Evolutionary conservation across 305 asterid genomes (phyloP).

Genomic region (Rubia balearica): DNA sequence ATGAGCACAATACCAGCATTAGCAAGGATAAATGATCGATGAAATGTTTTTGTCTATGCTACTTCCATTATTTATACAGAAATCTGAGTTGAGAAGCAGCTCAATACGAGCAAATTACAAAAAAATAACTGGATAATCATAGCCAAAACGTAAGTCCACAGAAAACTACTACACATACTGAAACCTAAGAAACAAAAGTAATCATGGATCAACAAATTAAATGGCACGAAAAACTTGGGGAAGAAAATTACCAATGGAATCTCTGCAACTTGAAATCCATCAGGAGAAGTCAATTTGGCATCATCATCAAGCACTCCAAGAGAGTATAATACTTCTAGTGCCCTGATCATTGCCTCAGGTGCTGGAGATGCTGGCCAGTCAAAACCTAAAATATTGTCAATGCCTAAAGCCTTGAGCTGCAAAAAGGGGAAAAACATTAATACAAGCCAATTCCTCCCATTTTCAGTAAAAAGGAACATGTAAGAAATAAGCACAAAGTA

Average conservation of each 20-base stretch:
- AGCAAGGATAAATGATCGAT: neutral
- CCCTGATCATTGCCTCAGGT: constrained; percentile 90
- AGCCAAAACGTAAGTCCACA: constrained; percentile 3
- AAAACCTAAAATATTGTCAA: constrained; percentile 90
- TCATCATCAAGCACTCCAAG: constrained; percentile 89
- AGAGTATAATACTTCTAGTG: constrained; percentile 89
- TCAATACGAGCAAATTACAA: neutral
- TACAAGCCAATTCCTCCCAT: constrained; percentile 2
- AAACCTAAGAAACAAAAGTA: neutral
- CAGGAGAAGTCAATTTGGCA: constrained; percentile 87
- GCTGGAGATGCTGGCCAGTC: constrained; percentile 98
- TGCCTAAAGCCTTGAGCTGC: constrained; percentile 88
- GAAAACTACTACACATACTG: neutral
- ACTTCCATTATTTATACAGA: neutral
- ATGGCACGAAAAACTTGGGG: constrained; percentile 13
- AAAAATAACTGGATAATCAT: neutral
- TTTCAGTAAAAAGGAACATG: neutral
- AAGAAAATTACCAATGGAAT: constrained; percentile 66
- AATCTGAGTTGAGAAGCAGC: neutral
- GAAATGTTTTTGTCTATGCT: neutral
- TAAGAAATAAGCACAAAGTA: neutral
- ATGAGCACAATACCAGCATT: neutral
- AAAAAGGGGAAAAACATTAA: constrained; percentile 19
- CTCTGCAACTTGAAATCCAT: constrained; percentile 95
- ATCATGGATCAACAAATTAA: constrained; percentile 8